Percentiles rank a stretch among this genome's conserved stretches.
Evolutionary conservation across 352 stramenopile genomes (phyloP).

Genomic region (Phytophthora pisi): DNA sequence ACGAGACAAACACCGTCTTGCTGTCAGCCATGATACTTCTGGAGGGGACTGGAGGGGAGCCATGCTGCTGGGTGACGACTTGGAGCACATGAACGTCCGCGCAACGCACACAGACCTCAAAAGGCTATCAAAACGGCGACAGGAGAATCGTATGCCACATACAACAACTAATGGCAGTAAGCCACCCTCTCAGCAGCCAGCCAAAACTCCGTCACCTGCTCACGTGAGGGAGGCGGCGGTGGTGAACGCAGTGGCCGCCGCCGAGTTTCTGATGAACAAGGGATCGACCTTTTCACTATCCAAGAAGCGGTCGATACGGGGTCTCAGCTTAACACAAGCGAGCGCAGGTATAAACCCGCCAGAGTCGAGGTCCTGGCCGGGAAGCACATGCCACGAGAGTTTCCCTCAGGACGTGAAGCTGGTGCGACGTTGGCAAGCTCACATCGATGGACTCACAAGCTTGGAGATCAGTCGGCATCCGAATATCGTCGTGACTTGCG

Average conservation of each 20-base stretch:
- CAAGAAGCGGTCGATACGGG: slow-evolving; percentile 12
- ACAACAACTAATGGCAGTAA: slow-evolving; percentile 5
- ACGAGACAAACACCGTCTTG: slow-evolving; percentile 28
- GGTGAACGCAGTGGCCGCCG: slow-evolving; percentile 45
- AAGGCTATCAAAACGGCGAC: slow-evolving; percentile 33
- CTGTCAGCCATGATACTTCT: slow-evolving; percentile 18
- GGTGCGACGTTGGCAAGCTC: slow-evolving; percentile 52
- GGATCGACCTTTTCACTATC: slow-evolving; percentile 2
- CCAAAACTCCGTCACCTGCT: neutral
- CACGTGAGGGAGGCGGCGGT: slow-evolving; percentile 34
- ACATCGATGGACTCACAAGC: slow-evolving; percentile 56
- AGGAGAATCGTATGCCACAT: slow-evolving; percentile 25
- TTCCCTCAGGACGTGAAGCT: slow-evolving; percentile 44
- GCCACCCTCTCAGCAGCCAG: slow-evolving; percentile 4
- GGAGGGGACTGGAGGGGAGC: slow-evolving; percentile 34
- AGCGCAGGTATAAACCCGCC: neutral
- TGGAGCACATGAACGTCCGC: slow-evolving; percentile 43
- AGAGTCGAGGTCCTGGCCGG: slow-evolving; percentile 16
- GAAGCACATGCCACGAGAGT: slow-evolving; percentile 22
- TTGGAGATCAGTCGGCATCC: slow-evolving; percentile 63
- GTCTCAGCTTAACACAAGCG: slow-evolving; percentile 8
- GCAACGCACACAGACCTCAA: slow-evolving; percentile 54
- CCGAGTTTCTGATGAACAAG: slow-evolving; percentile 50
- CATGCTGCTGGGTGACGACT: slow-evolving; percentile 42
- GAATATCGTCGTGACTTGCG: slow-evolving; percentile 67